phyloP scores from a whole-genome alignment of 495 filamentous ascomycete species.

The Penicillium fimorum region DNA sequence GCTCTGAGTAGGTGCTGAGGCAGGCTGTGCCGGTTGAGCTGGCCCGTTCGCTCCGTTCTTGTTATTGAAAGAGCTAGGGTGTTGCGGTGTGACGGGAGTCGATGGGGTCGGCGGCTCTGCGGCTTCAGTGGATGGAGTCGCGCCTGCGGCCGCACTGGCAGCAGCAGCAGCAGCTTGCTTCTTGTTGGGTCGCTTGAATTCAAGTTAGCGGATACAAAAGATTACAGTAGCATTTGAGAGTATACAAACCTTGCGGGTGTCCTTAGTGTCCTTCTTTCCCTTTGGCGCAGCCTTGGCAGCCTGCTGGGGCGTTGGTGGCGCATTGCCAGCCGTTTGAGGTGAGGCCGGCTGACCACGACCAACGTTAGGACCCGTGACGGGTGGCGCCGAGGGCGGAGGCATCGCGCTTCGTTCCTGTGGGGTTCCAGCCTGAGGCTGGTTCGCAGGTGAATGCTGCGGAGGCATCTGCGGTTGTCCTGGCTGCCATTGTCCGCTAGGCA shows the following conservation, averaged over 20 bases:
- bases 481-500: constrained; percentile 55
- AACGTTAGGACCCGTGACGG: constrained; percentile 56
- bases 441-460: constrained; percentile 51
- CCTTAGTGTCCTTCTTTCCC: constrained; percentile 72
- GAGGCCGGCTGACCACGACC: constrained; percentile 71
- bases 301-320: constrained; percentile 85
- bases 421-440: constrained; percentile 63
- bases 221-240: constrained; percentile 15
- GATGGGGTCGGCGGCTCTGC: constrained; percentile 73
- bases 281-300: constrained; percentile 76
- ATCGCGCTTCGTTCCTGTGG: constrained; percentile 74
- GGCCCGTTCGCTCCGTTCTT: constrained; percentile 54
- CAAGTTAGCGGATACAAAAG: constrained; percentile 6
- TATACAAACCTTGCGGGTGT: constrained; percentile 70
- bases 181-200: constrained; percentile 50
- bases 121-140: constrained; percentile 72
- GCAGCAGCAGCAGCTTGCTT: constrained; percentile 60
- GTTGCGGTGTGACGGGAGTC: constrained; percentile 83
- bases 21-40: constrained; percentile 39
- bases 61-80: constrained; percentile 58
- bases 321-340: constrained; percentile 69
- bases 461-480: constrained; percentile 62
- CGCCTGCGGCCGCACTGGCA: constrained; percentile 53
- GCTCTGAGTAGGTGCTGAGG: constrained; percentile 40
- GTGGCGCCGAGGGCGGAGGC: constrained; percentile 85